Base-by-base conservation (phyloP, 2,329 filamentous ascomycete species). In the Epichloe gansuensis region DNA sequence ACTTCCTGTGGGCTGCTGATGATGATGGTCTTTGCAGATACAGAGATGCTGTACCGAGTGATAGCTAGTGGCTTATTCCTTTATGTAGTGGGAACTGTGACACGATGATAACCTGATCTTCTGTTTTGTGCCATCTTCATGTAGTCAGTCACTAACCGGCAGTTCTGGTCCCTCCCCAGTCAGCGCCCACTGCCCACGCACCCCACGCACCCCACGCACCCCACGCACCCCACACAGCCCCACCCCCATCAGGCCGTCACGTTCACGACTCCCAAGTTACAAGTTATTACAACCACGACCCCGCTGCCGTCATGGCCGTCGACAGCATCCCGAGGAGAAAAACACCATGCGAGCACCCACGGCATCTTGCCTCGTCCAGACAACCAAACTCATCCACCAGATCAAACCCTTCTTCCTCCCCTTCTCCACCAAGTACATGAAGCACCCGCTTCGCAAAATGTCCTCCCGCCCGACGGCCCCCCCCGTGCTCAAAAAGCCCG, bases 401-500 rank as follows among this genome's bases (percentile, higher is more conserved):
- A 43, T 54, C 61, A 36, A 57, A 51, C 27, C 42, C 49, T 48
- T 58, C 13, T 23, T 17, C 17, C 17, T 54, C 36, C 34, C 49
- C 38, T 41, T 51, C 38, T 31, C 3, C 41, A 35, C 6, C 25
- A 23, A 3, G 40, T 31, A 17, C 11, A 13, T 12, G 17, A 7
- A 8, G 15, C 36, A 38, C n/a, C 38, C 21, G 2, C 21, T 36
- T 5, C 51, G 35, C 42, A 50, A n/a, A 13, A 51, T 51, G 49
- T 46, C 49, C 4, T 21, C 34, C 35, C 42, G 15, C 31, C 27
- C 54, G 3, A 51, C 59, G n/a, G 25, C 62, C 43, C 51, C 65
- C 31, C 51, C 65, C 31, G 65, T 90, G 49, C 78, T 95, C 55
- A 84, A 85, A 69, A 78, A 86, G 67, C 82, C 85, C 40, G 74